phyloP scores from a whole-genome alignment of 805 yeast genomes.

The Ogataea sp. region DNA sequence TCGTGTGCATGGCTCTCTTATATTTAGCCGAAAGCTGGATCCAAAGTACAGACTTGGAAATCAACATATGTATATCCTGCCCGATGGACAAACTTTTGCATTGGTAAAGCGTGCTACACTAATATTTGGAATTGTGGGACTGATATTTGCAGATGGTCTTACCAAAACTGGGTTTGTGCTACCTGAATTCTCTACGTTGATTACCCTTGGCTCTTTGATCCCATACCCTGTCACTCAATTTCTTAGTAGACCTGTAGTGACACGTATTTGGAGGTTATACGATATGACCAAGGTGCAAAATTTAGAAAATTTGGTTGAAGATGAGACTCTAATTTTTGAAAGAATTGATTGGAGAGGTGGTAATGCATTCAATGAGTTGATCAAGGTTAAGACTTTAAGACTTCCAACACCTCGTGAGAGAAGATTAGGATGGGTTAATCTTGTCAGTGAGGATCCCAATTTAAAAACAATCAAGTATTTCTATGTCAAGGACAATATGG shows the following conservation, averaged over 20 bases:
- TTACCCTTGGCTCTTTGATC: slow-evolving; percentile 34
- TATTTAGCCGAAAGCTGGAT: slow-evolving; percentile 31
- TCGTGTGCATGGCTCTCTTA: slow-evolving; percentile 23
- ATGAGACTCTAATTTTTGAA: slow-evolving; percentile 63
- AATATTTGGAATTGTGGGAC: slow-evolving; percentile 53
- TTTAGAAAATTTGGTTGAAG: slow-evolving; percentile 45
- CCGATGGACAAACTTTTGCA: slow-evolving; percentile 53
- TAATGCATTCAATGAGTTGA: slow-evolving; percentile 52
- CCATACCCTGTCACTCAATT: slow-evolving; percentile 53
- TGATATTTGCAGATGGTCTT: slow-evolving; percentile 55
- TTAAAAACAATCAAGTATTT: slow-evolving; percentile 30
- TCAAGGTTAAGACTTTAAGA: slow-evolving; percentile 40
- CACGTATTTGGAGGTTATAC: slow-evolving; percentile 64
- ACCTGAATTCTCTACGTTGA: slow-evolving; percentile 34
- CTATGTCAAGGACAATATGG: slow-evolving; percentile 65
- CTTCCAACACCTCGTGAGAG: slow-evolving; percentile 24
- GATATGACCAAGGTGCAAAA: slow-evolving; percentile 57
- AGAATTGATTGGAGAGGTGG: slow-evolving; percentile 63
- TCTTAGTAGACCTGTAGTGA: slow-evolving; percentile 58
- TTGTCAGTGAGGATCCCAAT: slow-evolving; percentile 32
- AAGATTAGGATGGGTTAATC: slow-evolving; percentile 41
- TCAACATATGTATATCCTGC: slow-evolving; percentile 57
- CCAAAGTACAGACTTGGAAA: slow-evolving; percentile 46
- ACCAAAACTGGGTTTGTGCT: slow-evolving; percentile 45
- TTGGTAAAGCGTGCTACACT: slow-evolving; percentile 53